Evolutionary conservation across 139 green algal species (phyloP).

Genomic region (Closterium sp.): DNA sequence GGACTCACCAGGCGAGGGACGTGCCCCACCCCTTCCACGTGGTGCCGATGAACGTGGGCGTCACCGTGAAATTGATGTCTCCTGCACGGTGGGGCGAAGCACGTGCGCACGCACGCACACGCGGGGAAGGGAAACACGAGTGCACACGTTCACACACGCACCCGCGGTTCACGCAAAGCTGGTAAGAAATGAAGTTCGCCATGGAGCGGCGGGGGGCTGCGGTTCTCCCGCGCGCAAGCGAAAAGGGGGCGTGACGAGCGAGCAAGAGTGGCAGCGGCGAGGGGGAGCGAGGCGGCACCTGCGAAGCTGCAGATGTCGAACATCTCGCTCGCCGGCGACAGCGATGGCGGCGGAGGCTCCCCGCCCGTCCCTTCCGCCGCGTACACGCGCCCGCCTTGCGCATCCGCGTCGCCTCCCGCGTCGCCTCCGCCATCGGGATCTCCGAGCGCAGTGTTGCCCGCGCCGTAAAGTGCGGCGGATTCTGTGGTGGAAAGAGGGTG

Average conservation of each 20-base stretch:
- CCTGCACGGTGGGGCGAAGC: background rate
- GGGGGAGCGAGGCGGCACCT: background rate
- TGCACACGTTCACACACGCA: background rate
- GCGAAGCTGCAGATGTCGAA: background rate
- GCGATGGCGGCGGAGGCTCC: background rate
- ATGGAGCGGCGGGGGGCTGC: no score
- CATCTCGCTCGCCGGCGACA: background rate
- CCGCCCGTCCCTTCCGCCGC: background rate
- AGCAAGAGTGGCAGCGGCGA: background rate
- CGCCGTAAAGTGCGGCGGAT: background rate
- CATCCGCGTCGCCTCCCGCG: background rate
- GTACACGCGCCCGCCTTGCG: background rate
- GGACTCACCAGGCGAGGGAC: background rate
- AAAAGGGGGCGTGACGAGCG: background rate
- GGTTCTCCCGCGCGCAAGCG: no score
- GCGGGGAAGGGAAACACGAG: no score
- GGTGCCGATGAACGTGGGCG: background rate
- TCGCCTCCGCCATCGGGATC: background rate
- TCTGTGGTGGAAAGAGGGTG: background rate
- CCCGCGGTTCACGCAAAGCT: no score
- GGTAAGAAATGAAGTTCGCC: no score
- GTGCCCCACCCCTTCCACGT: background rate
- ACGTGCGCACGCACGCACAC: background rate
- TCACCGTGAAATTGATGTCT: background rate
- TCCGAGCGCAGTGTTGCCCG: background rate